These are phyloP conservation scores for Cinnamomum chago DNA, from an alignment of 164 flowering plant species.

Conservation along the genomic window DNA sequence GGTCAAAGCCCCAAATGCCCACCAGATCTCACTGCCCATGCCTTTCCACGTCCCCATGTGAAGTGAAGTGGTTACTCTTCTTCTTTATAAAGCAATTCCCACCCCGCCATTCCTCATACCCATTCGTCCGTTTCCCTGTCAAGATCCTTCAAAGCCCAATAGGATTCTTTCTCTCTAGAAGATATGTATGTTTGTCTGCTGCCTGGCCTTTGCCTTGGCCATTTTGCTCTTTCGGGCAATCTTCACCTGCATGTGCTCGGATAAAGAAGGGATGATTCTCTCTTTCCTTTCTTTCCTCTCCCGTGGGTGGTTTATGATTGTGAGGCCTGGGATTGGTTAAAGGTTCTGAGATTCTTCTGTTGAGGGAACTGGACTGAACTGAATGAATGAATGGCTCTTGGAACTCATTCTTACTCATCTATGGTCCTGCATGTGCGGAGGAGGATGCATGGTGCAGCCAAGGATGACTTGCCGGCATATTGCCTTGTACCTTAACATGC, in stretches of 20 bases:
- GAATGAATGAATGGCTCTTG: neutral
- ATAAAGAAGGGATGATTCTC: conserved; percentile 1
- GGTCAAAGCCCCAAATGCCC: conserved; percentile 5
- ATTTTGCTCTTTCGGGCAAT: conserved; percentile 4
- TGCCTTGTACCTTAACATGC: too few species aligned
- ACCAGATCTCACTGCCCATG: neutral
- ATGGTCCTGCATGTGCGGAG: conserved; percentile 42
- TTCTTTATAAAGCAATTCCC: conserved; percentile 12
- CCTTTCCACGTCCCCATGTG: neutral
- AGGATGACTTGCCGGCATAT: conserved; percentile 67
- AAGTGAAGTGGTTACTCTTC: neutral
- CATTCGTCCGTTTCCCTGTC: conserved; percentile 18
- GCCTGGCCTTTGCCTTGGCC: neutral
- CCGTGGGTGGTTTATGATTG: neutral
- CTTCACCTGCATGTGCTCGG: neutral
- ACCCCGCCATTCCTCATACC: neutral
- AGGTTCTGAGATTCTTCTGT: neutral
- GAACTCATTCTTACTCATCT: conserved; percentile 27
- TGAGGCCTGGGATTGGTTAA: conserved; percentile 15
- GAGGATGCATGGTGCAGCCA: conserved; percentile 51
- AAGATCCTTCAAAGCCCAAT: conserved; percentile 9
- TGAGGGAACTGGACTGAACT: neutral
- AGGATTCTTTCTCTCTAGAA: conserved; percentile 7
- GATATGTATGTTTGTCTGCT: too few species aligned
- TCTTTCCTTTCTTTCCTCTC: neutral